Evolutionary conservation across 768 basidiomycete species (phyloP).

Genomic region (Rhodotorula diobovata): DNA sequence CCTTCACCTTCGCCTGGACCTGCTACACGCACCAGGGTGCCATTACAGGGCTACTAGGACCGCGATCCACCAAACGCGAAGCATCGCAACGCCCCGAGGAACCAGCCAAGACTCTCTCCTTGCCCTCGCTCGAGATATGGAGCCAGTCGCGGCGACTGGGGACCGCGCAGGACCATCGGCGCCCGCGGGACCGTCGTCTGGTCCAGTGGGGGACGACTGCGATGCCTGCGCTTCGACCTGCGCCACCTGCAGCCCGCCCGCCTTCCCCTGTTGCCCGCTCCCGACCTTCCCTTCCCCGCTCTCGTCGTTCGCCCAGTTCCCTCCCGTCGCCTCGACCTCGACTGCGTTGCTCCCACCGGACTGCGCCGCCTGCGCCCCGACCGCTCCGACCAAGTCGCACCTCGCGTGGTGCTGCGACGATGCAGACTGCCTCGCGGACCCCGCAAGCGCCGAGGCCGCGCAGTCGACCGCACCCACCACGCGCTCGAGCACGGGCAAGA

Average conservation of each 20-base stretch:
- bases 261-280: background rate
- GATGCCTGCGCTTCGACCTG: slow-evolving; percentile 18
- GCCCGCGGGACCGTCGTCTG: background rate
- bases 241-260: slow-evolving; percentile 10
- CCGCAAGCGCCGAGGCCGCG: no score
- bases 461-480: no score
- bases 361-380: background rate
- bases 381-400: background rate
- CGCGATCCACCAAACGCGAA: no score
- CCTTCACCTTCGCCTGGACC: no score
- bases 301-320: background rate
- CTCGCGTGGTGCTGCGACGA: slow-evolving; percentile 35
- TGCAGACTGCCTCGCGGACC: slow-evolving; percentile 2
- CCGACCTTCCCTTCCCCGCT: background rate
- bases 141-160: background rate
- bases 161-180: background rate
- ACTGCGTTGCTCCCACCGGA: background rate
- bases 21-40: no score
- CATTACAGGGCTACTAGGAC: no score
- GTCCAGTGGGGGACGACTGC: slow-evolving; percentile 1
- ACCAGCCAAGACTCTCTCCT: no score
- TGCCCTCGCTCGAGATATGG: background rate
- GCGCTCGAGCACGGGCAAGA: background rate
- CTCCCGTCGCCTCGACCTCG: background rate
- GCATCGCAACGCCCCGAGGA: no score